A percentile compares a stretch with the other conserved stretches of the same genome.
phyloP scores from a whole-genome alignment of 495 filamentous ascomycete genomes.

The Diplogelasinospora grovesii region DNA sequence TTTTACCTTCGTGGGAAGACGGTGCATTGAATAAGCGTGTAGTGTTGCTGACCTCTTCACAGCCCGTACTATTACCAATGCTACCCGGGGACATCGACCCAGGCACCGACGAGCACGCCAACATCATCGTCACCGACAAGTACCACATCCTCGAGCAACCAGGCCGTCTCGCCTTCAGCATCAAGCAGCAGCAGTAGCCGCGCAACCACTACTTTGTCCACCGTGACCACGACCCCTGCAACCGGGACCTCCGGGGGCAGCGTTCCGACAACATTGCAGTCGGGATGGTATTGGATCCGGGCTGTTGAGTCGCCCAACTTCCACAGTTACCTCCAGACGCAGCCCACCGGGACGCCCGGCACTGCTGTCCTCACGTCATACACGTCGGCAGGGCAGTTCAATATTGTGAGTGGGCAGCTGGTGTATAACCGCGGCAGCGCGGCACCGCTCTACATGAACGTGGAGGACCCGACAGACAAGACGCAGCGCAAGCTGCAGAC shows the following conservation, averaged over 20 bases:
- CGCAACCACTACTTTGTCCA: conserved; percentile 3
- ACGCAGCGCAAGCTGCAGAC: conserved; percentile 27
- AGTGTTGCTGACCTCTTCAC: neutral
- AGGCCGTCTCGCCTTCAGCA: no score
- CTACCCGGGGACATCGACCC: conserved; percentile 7
- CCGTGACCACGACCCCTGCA: conserved; percentile 20
- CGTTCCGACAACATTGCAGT: conserved; percentile 35
- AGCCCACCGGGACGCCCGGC: conserved; percentile 24
- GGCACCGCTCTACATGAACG: conserved; percentile 16
- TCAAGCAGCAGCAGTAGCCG: conserved; percentile 2
- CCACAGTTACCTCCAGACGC: conserved; percentile 45
- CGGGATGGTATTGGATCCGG: conserved; percentile 46
- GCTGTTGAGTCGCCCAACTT: conserved; percentile 45
- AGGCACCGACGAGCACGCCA: conserved; percentile 2
- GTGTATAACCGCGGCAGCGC: conserved; percentile 27
- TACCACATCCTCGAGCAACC: conserved; percentile 3
- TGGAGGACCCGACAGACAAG: conserved; percentile 33
- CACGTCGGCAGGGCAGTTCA: conserved; percentile 44
- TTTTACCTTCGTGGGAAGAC: no score
- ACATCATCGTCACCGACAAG: conserved; percentile 3
- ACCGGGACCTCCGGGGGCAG: conserved; percentile 24
- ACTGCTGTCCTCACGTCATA: conserved; percentile 32
- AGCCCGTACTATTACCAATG: conserved; percentile 17
- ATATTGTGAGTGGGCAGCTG: conserved; percentile 41
- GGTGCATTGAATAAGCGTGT: neutral